A percentile compares a stretch with the other conserved stretches of the same genome.
phyloP scores from a whole-genome alignment of 495 filamentous ascomycete species.

The Choiromyces venosus region DNA sequence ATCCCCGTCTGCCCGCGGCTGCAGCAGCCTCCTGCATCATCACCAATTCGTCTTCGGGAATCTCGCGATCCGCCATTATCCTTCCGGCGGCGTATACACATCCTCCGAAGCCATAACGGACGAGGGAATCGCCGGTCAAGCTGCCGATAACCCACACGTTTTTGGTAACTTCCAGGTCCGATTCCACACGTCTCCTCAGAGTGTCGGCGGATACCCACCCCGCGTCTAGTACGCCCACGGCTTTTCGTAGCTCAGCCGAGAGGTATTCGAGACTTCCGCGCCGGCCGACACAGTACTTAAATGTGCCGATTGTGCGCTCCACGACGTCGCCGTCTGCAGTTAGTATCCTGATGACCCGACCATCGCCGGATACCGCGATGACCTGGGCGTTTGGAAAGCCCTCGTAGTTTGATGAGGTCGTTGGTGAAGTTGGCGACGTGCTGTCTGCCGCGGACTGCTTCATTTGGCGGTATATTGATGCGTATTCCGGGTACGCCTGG shows the following conservation, averaged over 20 bases:
- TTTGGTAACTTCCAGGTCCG: conserved; percentile 53
- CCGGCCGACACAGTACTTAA: conserved; percentile 60
- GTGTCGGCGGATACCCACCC: conserved; percentile 53
- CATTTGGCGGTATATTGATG: conserved; percentile 60
- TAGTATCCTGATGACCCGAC: conserved; percentile 49
- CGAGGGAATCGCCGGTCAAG: conserved; percentile 59
- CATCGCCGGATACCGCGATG: conserved; percentile 43
- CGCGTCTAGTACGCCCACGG: conserved; percentile 47
- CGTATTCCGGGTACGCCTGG: conserved; percentile 63
- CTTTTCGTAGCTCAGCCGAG: conserved; percentile 48
- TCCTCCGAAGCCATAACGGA: conserved; percentile 60
- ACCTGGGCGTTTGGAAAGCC: conserved; percentile 57
- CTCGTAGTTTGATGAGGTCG: conserved; percentile 47
- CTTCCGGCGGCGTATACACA: conserved; percentile 56
- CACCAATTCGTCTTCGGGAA: background rate
- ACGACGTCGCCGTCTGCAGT: conserved; percentile 48
- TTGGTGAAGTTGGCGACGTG: conserved; percentile 15
- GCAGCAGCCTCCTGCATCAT: background rate
- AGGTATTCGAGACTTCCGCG: conserved; percentile 57
- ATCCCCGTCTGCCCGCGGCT: background rate
- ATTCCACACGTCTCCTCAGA: conserved; percentile 52
- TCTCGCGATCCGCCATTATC: conserved; percentile 37
- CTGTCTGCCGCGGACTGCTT: conserved; percentile 48
- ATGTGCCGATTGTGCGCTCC: conserved; percentile 47
- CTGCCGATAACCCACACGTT: conserved; percentile 60